phyloP scores from a whole-genome alignment of 345 rosid species.

The Camelina neglecta region DNA sequence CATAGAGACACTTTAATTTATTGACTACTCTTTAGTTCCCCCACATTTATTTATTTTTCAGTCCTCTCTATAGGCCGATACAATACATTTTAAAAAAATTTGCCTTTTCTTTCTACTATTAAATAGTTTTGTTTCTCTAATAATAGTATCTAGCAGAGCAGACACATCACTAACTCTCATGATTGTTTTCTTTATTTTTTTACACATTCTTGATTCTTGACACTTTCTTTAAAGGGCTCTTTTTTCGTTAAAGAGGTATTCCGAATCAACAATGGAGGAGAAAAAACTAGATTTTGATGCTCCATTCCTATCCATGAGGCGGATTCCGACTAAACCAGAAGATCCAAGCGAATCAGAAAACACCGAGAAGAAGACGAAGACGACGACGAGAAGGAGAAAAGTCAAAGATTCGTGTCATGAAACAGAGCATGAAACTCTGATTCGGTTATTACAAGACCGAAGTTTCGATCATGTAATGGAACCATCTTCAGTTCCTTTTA shows the following conservation, averaged over 20 bases:
- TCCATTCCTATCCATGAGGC: slow-evolving; percentile 80
- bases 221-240: neutral
- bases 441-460: slow-evolving; percentile 37
- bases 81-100: neutral
- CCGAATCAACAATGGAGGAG: slow-evolving; percentile 59
- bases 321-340: slow-evolving; percentile 31
- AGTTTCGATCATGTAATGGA: slow-evolving; percentile 70
- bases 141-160: slow-evolving; percentile 10
- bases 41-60: neutral
- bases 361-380: slow-evolving; percentile 10
- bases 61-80: neutral
- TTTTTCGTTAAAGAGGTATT: neutral
- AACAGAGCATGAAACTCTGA: slow-evolving; percentile 35
- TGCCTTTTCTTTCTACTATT: neutral
- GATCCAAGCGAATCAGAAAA: slow-evolving; percentile 31
- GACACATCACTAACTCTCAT: slow-evolving; percentile 13
- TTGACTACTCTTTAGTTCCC: neutral
- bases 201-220: slow-evolving; percentile 25
- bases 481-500: slow-evolving; percentile 80
- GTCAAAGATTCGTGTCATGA: slow-evolving; percentile 26
- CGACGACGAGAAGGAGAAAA: slow-evolving; percentile 1
- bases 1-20: neutral
- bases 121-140: neutral
- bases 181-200: slow-evolving; percentile 3
- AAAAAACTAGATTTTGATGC: slow-evolving; percentile 69